phyloP scores from a whole-genome alignment of 768 basidiomycete species.

The Auricularia auricula-judae region DNA sequence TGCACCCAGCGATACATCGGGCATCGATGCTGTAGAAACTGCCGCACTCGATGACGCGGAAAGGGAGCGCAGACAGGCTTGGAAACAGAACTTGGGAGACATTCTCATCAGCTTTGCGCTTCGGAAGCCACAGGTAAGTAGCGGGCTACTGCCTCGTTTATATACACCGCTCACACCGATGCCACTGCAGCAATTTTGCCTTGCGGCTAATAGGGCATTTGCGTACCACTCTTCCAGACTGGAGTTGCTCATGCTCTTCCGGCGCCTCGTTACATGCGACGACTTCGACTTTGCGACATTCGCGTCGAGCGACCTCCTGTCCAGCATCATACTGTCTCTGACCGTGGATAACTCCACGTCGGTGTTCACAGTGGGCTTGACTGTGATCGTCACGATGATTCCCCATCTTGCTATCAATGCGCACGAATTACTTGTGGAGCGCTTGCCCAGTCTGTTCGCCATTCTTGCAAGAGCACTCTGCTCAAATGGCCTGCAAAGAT shows the following conservation, averaged over 20 bases:
- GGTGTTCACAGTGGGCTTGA: constrained; percentile 50
- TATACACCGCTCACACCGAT: constrained; percentile 4
- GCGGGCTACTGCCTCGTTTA: constrained; percentile 5
- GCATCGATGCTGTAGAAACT: constrained; percentile 66
- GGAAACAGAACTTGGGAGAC: constrained; percentile 75
- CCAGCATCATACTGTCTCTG: constrained; percentile 53
- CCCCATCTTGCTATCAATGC: constrained; percentile 63
- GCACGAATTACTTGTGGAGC: constrained; percentile 38
- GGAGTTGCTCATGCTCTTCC: constrained; percentile 57
- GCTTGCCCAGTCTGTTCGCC: constrained; percentile 55
- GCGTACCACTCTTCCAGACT: constrained; percentile 48
- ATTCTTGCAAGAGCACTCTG: constrained; percentile 63
- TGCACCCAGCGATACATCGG: constrained; percentile 64
- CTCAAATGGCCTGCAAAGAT: constrained; percentile 50
- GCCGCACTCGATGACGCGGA: constrained; percentile 53
- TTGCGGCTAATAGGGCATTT: constrained; percentile 56
- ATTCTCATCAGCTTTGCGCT: constrained; percentile 56
- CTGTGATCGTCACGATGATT: constrained; percentile 57
- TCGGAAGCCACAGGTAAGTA: constrained; percentile 51
- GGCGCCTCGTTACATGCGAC: constrained; percentile 27
- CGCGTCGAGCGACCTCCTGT: constrained; percentile 52
- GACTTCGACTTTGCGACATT: constrained; percentile 11
- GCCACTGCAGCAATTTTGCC: constrained; percentile 49
- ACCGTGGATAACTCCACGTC: constrained; percentile 69
- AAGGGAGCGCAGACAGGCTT: constrained; percentile 45